These are phyloP conservation scores for Beauveria rudraprayagi DNA, from an alignment of 2,329 filamentous ascomycete genomes.

Conservation along the genomic window DNA sequence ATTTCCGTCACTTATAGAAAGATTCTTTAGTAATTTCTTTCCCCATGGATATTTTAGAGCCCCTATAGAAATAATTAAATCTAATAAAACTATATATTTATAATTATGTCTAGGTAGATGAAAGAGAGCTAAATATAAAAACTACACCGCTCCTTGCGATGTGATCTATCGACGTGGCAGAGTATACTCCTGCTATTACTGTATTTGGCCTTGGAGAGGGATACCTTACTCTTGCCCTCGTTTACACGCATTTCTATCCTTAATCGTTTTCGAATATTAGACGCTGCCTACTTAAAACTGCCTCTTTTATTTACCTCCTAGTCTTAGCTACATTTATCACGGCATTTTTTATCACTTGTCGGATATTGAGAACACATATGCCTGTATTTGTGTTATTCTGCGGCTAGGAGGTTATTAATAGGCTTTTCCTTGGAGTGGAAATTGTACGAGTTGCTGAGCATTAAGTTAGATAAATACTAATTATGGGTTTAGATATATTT, in stretches of 20 bases:
- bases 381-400: not conserved
- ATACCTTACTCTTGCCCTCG: not conserved
- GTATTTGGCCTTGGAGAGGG: not conserved
- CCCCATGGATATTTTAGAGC: not conserved
- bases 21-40: not conserved
- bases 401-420: not conserved
- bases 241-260: not conserved
- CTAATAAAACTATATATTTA: not conserved
- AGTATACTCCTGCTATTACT: not conserved
- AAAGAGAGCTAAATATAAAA: not conserved
- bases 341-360: not conserved
- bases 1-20: not conserved
- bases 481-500: not conserved
- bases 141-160: not conserved
- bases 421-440: not conserved
- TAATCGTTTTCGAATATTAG: not conserved
- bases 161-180: not conserved
- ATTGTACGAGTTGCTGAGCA: not conserved
- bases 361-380: not conserved
- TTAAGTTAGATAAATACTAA: constrained; percentile 2
- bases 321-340: not conserved
- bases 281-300: not conserved
- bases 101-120: not conserved
- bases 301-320: not conserved
- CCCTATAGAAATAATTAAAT: not conserved